Evolutionary conservation across 345 rosid genomes (phyloP).

Genomic region (Linum trigynum): DNA sequence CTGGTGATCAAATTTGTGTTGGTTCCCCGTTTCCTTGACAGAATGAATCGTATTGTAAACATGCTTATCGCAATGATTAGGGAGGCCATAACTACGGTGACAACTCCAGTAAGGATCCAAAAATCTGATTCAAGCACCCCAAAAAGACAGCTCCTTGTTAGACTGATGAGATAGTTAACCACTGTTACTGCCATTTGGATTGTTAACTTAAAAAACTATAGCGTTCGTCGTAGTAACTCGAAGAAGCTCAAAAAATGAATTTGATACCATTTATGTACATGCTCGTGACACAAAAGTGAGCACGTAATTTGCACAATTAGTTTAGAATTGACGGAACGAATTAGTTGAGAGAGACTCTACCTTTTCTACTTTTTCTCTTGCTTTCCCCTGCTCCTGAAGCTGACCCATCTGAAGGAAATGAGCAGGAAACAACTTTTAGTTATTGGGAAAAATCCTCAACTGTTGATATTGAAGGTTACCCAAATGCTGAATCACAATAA

Average conservation of each 20-base stretch:
- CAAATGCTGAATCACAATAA: too few relatives aligned
- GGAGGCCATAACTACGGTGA: conserved; percentile 9
- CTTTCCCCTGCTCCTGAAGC: conserved; percentile 7
- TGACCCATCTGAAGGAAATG: conserved; percentile 12
- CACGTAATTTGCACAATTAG: too few relatives aligned
- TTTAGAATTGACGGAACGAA: too few relatives aligned
- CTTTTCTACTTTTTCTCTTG: conserved; percentile 11
- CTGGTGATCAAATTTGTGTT: conserved; percentile 4
- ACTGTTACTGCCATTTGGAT: too few relatives aligned
- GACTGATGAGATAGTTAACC: too few relatives aligned
- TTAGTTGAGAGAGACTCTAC: conserved; percentile 4
- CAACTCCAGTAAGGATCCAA: conserved; percentile 26
- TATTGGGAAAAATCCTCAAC: background rate
- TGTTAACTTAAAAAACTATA: too few relatives aligned
- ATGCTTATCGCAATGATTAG: background rate
- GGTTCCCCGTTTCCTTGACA: background rate
- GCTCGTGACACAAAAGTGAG: too few relatives aligned
- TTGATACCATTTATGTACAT: too few relatives aligned
- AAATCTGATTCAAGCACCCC: conserved; percentile 13
- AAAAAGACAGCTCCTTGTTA: too few relatives aligned
- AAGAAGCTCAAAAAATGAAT: too few relatives aligned
- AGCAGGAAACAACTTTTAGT: background rate
- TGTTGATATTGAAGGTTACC: background rate
- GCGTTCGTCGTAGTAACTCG: too few relatives aligned
- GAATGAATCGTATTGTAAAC: background rate